These are phyloP conservation scores for Hypoxylon sp. DNA, from an alignment of 2,329 filamentous ascomycete genomes.

Conservation along the genomic window DNA sequence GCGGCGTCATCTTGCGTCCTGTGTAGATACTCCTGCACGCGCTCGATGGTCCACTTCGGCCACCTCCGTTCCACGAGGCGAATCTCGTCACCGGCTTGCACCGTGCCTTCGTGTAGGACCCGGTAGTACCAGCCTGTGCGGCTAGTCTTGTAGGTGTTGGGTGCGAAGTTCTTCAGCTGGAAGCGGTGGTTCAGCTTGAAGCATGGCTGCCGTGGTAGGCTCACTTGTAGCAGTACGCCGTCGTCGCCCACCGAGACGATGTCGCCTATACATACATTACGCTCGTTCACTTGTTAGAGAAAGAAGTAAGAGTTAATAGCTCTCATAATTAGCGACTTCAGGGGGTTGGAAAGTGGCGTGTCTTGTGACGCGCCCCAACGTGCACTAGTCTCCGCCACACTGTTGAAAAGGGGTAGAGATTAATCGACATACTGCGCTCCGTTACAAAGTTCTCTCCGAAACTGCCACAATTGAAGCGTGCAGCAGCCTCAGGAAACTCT, in stretches of 20 bases:
- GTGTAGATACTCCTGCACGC: constrained; percentile 73
- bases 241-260: constrained; percentile 59
- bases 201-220: constrained; percentile 73
- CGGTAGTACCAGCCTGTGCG: constrained; percentile 77
- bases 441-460: constrained; percentile 76
- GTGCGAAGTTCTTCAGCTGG: constrained; percentile 71
- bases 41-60: constrained; percentile 73
- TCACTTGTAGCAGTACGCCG: constrained; percentile 68
- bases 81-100: constrained; percentile 70
- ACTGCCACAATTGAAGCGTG: constrained; percentile 67
- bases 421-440: constrained; percentile 51
- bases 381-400: background rate
- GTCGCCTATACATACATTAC: constrained; percentile 75
- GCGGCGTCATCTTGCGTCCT: constrained; percentile 64
- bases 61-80: constrained; percentile 66
- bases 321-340: background rate
- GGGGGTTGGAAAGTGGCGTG: background rate
- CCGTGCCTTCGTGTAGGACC: constrained; percentile 66
- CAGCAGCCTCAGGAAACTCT: constrained; percentile 65
- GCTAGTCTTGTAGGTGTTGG: constrained; percentile 66
- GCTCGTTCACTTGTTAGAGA: constrained; percentile 65
- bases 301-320: background rate
- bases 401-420: constrained; percentile 23
- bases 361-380: background rate
- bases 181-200: constrained; percentile 79